Evolutionary conservation across 306 rosid species (phyloP), one percentile per base, ranked within the genome.

Genomic region (Citrullus amarus): DNA sequence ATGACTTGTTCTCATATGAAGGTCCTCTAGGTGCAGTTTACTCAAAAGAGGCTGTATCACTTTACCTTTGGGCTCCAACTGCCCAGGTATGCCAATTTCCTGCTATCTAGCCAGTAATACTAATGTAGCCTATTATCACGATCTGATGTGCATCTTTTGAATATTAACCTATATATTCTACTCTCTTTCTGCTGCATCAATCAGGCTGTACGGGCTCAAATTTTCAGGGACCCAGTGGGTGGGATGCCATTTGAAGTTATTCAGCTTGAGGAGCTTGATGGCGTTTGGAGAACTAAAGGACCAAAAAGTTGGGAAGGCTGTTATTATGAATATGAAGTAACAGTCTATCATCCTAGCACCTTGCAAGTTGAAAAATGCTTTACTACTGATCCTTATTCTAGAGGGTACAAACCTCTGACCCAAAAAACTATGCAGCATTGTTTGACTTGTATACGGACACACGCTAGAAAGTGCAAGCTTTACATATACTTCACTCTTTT

Each of bases 31-130:
- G 97, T 83, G 97, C 93, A 79, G 62, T 84, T 84, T 92, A 80
- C 87, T 82, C 87, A 0, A 82, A 85, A 70, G 97, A 88, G 75
- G 88, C 83, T 51, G 88, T 95, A 79, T 92, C 96, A 18, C 96
- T 95, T 73, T 79, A 86, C 85, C 90, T 95, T 30, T 95, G 97
- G 97, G 97, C 99, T 3, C 99, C 99, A 74, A 95, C 97, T 60
- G 96, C 99, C 56, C 97, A 88, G 81, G 97, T 92, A 91, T 84
- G 41, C 56, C 71, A 67, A 63, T 80, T 60, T 81, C 22, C 74
- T 28, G 48, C 16, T 50, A 48, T 71, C 58, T 46, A 46, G 77
- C 77, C 20, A 25, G 14, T 15, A 43, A 50, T 50, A 3, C 13
- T 39, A 51, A 28, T 16, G 43, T 50, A 20, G 60, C 60, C 25